Evolutionary conservation across 2,329 filamentous ascomycete species (phyloP), one percentile per base, ranked within the genome.

Genomic region (Berkeleyomyces rouxiae): DNA sequence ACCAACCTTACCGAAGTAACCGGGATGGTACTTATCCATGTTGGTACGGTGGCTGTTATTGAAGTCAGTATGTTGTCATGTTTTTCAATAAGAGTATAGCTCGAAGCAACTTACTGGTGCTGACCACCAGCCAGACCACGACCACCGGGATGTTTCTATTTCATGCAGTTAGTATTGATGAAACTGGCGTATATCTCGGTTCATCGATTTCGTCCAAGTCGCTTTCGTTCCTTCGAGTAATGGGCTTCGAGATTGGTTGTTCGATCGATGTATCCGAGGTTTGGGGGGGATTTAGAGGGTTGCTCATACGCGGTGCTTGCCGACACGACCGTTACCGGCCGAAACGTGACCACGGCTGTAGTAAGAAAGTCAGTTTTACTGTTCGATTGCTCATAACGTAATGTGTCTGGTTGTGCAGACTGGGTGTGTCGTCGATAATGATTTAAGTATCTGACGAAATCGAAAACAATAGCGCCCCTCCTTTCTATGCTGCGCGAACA

Each of bases 1-100:
- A 80, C 88, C 87, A 71, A 92, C 88, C 82, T 96, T 96, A 80
- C 90, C 90, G 79, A 96, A 97, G 88, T 97, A 97, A 90, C 93
- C 93, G 67, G 92, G 90, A 76, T 95, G 89, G 86, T 92, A 90
- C 80, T 92, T 84, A 72, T 67, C 65, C 49, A 65, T 61, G 63
- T 64, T 64, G 63, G 63, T 64, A 58, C 63, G 63, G 60, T 64
- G 63, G 59, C 66, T 66, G 58, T 39, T 39, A 36, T 40, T 23
- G 23, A 16, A 31, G 64, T 66, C 55, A 61, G 61, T 58, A 58
- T 58, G 46, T 44, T 49, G 23, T n/a, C 13, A 16, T 23, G 3
- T n/a, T 2, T n/a, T 7, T 46, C 10, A 31, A 57, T 39, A 16
- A 16, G 44, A 33, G 39, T 39, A n/a, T 61, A 37, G 5, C 13